Base-by-base conservation (phyloP, 2,329 filamentous ascomycete genomes). In the Paraphoma chrysanthemicola region DNA sequence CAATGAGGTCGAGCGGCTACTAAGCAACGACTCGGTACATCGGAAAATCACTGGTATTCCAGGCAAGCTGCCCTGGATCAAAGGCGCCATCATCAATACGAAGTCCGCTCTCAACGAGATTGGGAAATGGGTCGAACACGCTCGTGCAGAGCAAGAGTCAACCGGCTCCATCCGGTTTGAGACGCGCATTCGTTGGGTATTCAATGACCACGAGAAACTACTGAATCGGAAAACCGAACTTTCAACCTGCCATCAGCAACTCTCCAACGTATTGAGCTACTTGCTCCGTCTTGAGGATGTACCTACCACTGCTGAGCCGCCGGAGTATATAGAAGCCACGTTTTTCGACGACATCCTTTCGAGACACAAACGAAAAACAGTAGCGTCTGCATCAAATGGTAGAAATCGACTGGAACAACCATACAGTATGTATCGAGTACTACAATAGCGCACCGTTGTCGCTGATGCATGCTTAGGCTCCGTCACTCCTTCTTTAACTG, bases 201-300 rank as follows among this genome's bases (percentile, higher is more conserved):
- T 71, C 36, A 63, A 64, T 12, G 66, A 69, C 31, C 63, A 64
- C 30, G 63, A 68, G 16, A 69, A 69, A 53, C 23, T 71, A 36
- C 11, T 60, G 16, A 68, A 66, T 42, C 55, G 67, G 18, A 61
- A 62, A 18, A 60, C 54, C 6, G 65, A 68, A 47, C 57, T 71
- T 1, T 49, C 48, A 4, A 56, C 59, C 10, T 71, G 69, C 10
- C 69, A 71, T 47, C 69, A 68, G 12, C 65, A 69, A 23, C 38
- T 71, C 1, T 70, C 68, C 7, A 67, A 56, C 29, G 65, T 71
- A 1, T 53, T 71, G 1, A 47, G 43, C 7, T 68, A 61, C 23
- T 43, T 71, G 4, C 44, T 48, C 7, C 58, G 54, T 6, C 42
- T 71, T 6, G 69, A 70, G n/a, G 58, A 57, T 17, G 18, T 51